A percentile compares a stretch with the other conserved stretches of the same genome.
phyloP scores from a whole-genome alignment of 2,329 filamentous ascomycete species.

The Fusarium brevicatenulatum region DNA sequence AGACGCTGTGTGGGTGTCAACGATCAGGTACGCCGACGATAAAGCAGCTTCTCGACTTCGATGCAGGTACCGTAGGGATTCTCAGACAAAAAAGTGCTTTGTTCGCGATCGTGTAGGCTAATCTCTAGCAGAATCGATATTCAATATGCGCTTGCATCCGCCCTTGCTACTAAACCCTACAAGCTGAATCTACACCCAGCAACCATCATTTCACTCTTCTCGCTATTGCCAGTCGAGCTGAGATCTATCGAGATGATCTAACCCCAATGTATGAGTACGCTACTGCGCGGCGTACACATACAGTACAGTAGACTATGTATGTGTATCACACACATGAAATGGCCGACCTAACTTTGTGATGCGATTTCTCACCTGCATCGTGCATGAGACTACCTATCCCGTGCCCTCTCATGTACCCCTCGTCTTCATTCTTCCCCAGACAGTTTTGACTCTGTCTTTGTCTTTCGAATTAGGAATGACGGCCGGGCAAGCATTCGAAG shows the following conservation, averaged over 20 bases:
- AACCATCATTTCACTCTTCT: conserved; percentile 4
- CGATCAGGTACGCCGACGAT: conserved; percentile 14
- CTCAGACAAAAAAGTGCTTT: conserved; percentile 15
- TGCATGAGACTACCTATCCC: conserved; percentile 30
- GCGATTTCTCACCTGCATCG: conserved; percentile 32
- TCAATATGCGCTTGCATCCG: conserved; percentile 4
- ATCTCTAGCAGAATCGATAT: conserved; percentile 15
- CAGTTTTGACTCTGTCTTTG: background rate
- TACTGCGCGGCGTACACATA: conserved; percentile 22
- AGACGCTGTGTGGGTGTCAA: conserved; percentile 20
- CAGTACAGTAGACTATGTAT: background rate
- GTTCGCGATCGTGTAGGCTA: conserved; percentile 9
- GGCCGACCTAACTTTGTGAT: conserved; percentile 15
- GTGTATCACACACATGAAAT: conserved; percentile 30
- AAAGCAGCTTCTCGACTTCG: background rate
- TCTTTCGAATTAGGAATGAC: conserved; percentile 22
- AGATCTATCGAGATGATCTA: conserved; percentile 26
- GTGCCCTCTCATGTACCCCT: conserved; percentile 4
- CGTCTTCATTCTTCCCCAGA: conserved; percentile 10
- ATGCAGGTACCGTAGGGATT: conserved; percentile 14
- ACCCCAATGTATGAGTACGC: conserved; percentile 2
- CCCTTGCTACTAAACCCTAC: conserved; percentile 5
- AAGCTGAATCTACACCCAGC: conserved; percentile 4
- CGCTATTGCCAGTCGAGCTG: conserved; percentile 19
- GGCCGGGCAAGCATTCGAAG: conserved; percentile 8